phyloP scores from a whole-genome alignment of 2,329 filamentous ascomycete species.

The Alternaria arborescens region DNA sequence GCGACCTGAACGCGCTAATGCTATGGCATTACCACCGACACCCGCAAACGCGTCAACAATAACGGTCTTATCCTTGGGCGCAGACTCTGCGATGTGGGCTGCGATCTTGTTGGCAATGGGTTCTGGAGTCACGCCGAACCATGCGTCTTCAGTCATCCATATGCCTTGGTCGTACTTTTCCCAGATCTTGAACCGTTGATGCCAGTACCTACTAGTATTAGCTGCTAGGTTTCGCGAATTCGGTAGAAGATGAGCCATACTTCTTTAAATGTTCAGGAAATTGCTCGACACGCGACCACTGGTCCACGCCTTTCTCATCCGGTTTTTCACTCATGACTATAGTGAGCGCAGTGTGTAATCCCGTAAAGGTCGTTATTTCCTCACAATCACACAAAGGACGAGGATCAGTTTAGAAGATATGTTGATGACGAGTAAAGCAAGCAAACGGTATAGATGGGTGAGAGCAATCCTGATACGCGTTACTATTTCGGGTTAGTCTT shows the following conservation, averaged over 20 bases:
- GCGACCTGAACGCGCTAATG: slow-evolving; percentile 81
- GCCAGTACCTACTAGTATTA: slow-evolving; percentile 77
- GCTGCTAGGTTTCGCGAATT: not conserved
- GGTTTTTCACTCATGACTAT: slow-evolving; percentile 30
- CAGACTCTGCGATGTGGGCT: slow-evolving; percentile 68
- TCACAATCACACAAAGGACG: too few species aligned
- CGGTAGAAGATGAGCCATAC: slow-evolving; percentile 57
- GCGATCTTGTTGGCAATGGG: slow-evolving; percentile 76
- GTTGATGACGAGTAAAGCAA: slow-evolving; percentile 4
- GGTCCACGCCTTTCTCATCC: slow-evolving; percentile 60
- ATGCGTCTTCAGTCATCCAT: slow-evolving; percentile 89
- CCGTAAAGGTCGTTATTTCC: not conserved
- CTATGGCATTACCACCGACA: slow-evolving; percentile 91
- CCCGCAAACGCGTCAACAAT: slow-evolving; percentile 92
- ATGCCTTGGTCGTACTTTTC: slow-evolving; percentile 86
- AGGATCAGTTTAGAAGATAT: not conserved
- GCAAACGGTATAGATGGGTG: not conserved
- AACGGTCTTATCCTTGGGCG: slow-evolving; percentile 65
- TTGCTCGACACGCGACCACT: slow-evolving; percentile 74
- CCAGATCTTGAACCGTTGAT: slow-evolving; percentile 88
- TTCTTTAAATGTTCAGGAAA: slow-evolving; percentile 88
- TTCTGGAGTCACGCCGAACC: slow-evolving; percentile 97
- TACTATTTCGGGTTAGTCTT: slow-evolving; percentile 14
- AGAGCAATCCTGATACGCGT: slow-evolving; percentile 14
- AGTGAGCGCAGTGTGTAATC: not conserved